Base-by-base conservation (phyloP, 169 alveolate species). In the Plasmodium coatneyi region DNA sequence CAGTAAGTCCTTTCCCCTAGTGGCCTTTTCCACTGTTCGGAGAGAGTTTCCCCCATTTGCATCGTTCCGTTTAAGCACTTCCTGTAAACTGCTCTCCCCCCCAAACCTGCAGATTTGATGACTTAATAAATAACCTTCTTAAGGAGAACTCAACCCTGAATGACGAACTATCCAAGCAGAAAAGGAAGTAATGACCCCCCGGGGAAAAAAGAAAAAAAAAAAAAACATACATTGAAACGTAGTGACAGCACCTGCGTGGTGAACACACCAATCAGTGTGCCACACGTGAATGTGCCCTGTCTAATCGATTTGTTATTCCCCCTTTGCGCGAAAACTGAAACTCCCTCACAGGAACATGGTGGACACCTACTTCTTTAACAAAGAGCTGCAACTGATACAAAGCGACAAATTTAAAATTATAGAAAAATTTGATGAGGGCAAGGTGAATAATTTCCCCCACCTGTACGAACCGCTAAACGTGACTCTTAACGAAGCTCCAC, bases 381-480 rank as follows among this genome's bases (percentile, higher is more conserved):
- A 87, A 34, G 93, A 87, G 25, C 28, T 87, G 52, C 78, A 87
- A 79, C n/a, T 70, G 25, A 66, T 87, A 41, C 83, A 87, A 54
- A 87, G 71, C 25, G 93, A 87, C 82, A 87, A 87, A 43, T 79
- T 87, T 10, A 87, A 87, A 46, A 87, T 87, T 25, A 87, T 87
- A 6, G 93, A 87, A 87, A 87, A 87, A 43, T 87, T 87, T 79
- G 93, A 87, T 41, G 76, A 41, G 10, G n/a, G 32, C 12, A 70
- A 87, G 25, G 76, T 84, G 49, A 66, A n/a, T 16, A 76, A 80
- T 16, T 46, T 87, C 25, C 93, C 93, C 7, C 93, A 87, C 81
- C 60, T 87, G 36, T 87, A 78, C 34, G 60, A 87, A 28, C 93
- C 93, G 32, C 14, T 87, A n/a, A 78, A 43, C 72, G 71, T 87